Conservation (phyloP, 306 rosid species). For the Vigna unguiculata region DNA sequence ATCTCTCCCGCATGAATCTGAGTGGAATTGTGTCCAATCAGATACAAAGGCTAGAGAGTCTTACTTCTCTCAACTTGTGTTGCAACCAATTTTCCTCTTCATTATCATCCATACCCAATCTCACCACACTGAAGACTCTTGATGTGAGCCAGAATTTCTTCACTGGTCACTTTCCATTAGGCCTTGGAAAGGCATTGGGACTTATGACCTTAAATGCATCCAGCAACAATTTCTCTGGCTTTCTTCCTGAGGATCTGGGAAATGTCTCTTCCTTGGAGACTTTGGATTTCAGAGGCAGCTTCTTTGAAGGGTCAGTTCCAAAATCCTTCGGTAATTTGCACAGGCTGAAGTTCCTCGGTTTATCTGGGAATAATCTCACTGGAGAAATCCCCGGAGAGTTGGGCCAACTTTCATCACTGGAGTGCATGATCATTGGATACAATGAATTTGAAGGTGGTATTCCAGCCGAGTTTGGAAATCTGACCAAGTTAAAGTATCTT, state of each 20-base stretch:
- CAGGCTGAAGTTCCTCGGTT: constrained; percentile 87
- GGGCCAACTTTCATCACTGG: constrained; percentile 75
- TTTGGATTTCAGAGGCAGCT: constrained; percentile 88
- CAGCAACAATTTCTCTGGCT: constrained; percentile 80
- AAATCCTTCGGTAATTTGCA: constrained; percentile 58
- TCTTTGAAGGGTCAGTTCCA: constrained; percentile 77
- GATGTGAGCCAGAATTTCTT: constrained; percentile 88
- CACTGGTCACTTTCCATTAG: constrained; percentile 69
- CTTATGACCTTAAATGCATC: constrained; percentile 71
- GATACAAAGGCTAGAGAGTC: constrained; percentile 59
- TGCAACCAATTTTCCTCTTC: constrained; percentile 75
- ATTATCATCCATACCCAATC: constrained; percentile 63
- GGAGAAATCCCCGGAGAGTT: constrained; percentile 74
- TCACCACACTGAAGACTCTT: constrained; percentile 63
- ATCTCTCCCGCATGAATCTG: constrained; percentile 86
- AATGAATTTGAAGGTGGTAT: constrained; percentile 81
- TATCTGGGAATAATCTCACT: constrained; percentile 88
- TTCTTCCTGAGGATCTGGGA: constrained; percentile 79
- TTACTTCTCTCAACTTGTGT: constrained; percentile 74
- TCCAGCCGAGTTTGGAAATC: constrained; percentile 82
- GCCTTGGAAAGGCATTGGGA: constrained; percentile 59
- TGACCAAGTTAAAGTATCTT: constrained; percentile 81
- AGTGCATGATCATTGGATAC: constrained; percentile 78
- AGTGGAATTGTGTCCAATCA: constrained; percentile 70
- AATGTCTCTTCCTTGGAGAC: constrained; percentile 72